A percentile compares a stretch with the other conserved stretches of the same genome.
phyloP scores from a whole-genome alignment of 257 asterid species.

The Solanum chmielewskii region DNA sequence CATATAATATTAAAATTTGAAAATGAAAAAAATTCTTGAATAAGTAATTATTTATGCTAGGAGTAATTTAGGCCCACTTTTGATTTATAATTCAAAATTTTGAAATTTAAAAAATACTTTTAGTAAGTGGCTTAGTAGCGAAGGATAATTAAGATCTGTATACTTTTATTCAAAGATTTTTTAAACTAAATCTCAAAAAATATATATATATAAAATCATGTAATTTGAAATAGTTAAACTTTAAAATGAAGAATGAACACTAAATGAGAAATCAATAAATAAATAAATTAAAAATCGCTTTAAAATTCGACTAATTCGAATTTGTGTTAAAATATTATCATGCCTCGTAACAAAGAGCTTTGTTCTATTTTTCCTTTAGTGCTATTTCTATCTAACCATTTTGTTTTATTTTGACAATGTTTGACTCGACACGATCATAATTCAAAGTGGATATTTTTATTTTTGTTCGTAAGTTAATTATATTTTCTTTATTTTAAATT shows the following conservation, averaged over 20 bases:
- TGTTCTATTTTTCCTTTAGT: no score
- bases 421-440: neutral
- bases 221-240: neutral
- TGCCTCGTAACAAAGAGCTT: neutral
- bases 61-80: constrained; percentile 11
- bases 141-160: neutral
- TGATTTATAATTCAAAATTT: neutral
- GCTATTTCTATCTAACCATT: neutral
- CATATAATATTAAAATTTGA: constrained; percentile 14
- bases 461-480: neutral
- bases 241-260: neutral
- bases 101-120: neutral
- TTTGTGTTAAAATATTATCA: neutral
- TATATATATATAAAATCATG: no score
- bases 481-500: neutral
- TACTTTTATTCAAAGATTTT: no score
- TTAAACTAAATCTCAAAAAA: no score
- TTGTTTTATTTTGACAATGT: neutral
- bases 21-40: neutral
- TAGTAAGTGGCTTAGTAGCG: neutral
- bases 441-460: neutral
- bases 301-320: neutral
- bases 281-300: neutral
- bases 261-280: no score
- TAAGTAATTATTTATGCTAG: constrained; percentile 11